phyloP scores from a whole-genome alignment of 148 eudicot genomes.

The Arbutus unedo region DNA sequence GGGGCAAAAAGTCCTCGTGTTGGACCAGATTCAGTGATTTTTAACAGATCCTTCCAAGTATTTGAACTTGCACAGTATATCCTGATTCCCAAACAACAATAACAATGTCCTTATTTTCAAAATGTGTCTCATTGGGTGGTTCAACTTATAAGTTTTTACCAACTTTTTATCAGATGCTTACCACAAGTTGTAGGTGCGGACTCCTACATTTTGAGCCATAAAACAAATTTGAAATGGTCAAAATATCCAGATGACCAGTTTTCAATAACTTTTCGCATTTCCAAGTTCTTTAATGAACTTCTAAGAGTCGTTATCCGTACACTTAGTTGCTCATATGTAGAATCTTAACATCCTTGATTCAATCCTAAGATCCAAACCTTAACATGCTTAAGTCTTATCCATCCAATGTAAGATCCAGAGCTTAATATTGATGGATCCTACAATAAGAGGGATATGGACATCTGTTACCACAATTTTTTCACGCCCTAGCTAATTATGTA shows the following conservation, averaged over 20 bases:
- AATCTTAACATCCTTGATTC: not conserved
- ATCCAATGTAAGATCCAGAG: not conserved
- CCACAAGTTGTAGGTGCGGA: not conserved
- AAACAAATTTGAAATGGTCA: not conserved
- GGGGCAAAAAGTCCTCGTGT: not conserved
- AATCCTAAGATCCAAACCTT: not conserved
- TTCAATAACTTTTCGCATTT: not conserved
- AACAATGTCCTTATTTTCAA: not conserved
- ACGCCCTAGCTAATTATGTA: too few species aligned
- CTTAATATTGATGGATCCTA: not conserved
- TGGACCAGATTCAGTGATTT: not conserved
- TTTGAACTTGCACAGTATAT: not conserved
- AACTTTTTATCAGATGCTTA: not conserved
- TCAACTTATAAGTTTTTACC: not conserved
- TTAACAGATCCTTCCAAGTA: not conserved
- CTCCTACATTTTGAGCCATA: not conserved
- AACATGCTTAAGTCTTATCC: not conserved
- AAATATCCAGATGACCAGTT: not conserved
- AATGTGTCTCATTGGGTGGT: not conserved
- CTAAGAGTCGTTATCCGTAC: not conserved
- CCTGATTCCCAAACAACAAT: not conserved
- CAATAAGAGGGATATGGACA: not conserved
- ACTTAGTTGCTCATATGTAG: not conserved
- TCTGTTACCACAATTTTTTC: too few species aligned
- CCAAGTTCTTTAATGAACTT: not conserved